Evolutionary conservation across 768 basidiomycete species (phyloP).

Genomic region (Lentinula sp.): DNA sequence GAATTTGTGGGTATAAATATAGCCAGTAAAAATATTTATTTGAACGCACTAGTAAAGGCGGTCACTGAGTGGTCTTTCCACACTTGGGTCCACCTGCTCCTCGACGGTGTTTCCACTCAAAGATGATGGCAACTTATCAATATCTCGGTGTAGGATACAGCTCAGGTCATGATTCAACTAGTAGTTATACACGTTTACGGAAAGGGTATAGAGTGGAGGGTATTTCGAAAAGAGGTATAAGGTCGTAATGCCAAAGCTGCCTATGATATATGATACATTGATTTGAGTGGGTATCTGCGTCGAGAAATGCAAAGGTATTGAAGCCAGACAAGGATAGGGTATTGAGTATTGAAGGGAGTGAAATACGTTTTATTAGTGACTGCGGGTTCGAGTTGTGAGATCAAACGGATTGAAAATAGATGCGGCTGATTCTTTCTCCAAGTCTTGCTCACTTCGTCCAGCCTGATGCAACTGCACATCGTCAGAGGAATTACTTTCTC

Average conservation of each 20-base stretch:
- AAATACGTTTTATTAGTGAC: neutral
- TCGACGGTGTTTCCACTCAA: too few species aligned
- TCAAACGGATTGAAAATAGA: neutral
- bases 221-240: neutral
- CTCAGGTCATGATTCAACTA: too few species aligned
- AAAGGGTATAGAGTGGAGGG: neutral
- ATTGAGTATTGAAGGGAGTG: neutral
- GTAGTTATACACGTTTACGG: neutral
- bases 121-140: too few species aligned
- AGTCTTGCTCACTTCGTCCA: neutral
- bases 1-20: too few species aligned
- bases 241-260: neutral
- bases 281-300: neutral
- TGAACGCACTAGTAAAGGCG: too few species aligned
- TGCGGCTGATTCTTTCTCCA: neutral
- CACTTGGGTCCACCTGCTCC: too few species aligned
- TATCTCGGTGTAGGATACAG: too few species aligned
- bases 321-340: neutral
- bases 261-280: neutral
- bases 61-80: too few species aligned
- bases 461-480: neutral
- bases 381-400: neutral
- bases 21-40: too few species aligned
- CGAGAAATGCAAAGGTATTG: neutral
- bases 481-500: neutral